Evolutionary conservation across 345 rosid species (phyloP).

Genomic region (Draba incana): DNA sequence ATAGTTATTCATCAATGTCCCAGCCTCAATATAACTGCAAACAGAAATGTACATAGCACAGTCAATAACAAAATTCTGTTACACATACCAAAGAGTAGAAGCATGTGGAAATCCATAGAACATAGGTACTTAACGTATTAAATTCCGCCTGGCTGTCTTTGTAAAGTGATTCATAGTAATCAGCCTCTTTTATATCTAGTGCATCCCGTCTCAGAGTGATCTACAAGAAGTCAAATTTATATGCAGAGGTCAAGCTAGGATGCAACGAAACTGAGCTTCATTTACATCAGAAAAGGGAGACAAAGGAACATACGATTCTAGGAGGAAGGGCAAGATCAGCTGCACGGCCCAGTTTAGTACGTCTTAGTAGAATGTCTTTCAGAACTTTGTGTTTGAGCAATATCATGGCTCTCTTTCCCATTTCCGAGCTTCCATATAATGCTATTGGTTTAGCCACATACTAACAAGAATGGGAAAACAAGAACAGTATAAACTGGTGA

Average conservation of each 20-base stretch:
- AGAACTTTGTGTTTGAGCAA: conserved; percentile 85
- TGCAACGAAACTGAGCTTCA: conserved; percentile 20
- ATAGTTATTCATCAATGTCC: conserved; percentile 89
- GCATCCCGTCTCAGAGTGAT: conserved; percentile 80
- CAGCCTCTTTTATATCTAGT: conserved; percentile 79
- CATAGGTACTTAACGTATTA: conserved; percentile 62
- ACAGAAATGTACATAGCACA: conserved; percentile 19
- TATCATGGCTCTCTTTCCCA: conserved; percentile 81
- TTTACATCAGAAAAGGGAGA: conserved; percentile 19
- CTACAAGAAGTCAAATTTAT: conserved; percentile 46
- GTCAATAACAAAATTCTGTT: conserved; percentile 7
- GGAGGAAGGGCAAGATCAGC: conserved; percentile 99
- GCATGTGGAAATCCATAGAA: conserved; percentile 7
- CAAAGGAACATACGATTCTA: conserved; percentile 62
- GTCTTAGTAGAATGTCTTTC: conserved; percentile 70
- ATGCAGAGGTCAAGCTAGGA: conserved; percentile 1
- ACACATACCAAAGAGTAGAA: conserved; percentile 28
- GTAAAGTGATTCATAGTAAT: conserved; percentile 82
- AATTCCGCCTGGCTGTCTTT: conserved; percentile 88
- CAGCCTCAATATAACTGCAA: conserved; percentile 79
- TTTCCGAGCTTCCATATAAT: conserved; percentile 46
- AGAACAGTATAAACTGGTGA: conserved; percentile 10
- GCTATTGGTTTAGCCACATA: conserved; percentile 79
- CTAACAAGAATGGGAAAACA: conserved; percentile 44
- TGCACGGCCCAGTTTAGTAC: conserved; percentile 94